These are phyloP conservation scores for Aspergillus fischeri DNA, from an alignment of 2,329 filamentous ascomycete genomes.

Conservation along the genomic window DNA sequence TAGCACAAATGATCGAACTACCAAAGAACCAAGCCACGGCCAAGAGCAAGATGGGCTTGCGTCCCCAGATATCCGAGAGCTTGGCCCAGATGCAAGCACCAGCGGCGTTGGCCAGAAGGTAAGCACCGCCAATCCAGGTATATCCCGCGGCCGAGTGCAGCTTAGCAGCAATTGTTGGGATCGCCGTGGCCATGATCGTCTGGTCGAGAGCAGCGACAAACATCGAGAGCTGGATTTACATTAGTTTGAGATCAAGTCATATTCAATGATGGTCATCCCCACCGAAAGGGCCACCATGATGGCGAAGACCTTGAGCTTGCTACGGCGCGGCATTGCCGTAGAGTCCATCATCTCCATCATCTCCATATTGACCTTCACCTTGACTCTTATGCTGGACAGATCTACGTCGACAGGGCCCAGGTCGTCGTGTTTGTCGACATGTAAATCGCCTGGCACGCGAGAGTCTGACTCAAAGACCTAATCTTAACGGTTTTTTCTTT, in stretches of 20 bases:
- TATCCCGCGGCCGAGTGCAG: slow-evolving; percentile 65
- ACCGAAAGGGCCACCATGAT: background rate
- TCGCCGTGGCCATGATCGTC: slow-evolving; percentile 57
- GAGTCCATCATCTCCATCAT: background rate
- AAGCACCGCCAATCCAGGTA: slow-evolving; percentile 71
- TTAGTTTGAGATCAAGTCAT: background rate
- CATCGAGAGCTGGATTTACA: background rate
- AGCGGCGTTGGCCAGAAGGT: slow-evolving; percentile 64
- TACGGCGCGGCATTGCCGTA: background rate
- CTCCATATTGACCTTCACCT: background rate
- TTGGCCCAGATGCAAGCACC: slow-evolving; percentile 65
- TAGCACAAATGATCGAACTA: slow-evolving; percentile 49
- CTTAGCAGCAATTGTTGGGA: slow-evolving; percentile 56
- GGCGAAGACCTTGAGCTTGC: background rate
- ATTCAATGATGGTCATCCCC: too few relatives aligned
- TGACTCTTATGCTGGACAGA: background rate
- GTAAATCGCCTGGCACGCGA: background rate
- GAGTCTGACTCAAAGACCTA: background rate
- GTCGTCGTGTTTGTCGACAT: background rate
- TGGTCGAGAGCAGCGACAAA: slow-evolving; percentile 27
- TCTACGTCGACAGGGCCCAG: background rate
- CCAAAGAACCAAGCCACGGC: slow-evolving; percentile 48
- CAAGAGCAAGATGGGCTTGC: slow-evolving; percentile 50
- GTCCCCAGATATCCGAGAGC: slow-evolving; percentile 21
- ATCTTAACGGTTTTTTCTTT: background rate